phyloP scores from a whole-genome alignment of 2,329 filamentous ascomycete species.

The Aspergillus glaucus region DNA sequence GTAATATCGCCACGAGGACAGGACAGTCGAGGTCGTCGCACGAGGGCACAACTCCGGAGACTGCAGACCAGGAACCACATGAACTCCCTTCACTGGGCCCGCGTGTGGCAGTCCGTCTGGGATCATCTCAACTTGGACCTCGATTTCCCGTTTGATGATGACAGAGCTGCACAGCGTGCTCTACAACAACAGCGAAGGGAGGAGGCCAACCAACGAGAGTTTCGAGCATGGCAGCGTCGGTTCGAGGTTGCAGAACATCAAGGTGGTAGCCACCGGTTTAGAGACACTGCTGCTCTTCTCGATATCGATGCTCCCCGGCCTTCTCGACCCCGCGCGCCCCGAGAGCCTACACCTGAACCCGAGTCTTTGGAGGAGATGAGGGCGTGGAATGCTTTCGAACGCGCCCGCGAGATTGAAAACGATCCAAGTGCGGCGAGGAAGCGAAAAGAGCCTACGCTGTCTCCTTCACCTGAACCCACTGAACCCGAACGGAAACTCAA shows the following conservation, averaged over 20 bases:
- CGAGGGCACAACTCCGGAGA: slow-evolving; percentile 40
- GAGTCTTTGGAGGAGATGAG: slow-evolving; percentile 74
- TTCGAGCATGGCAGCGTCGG: slow-evolving; percentile 73
- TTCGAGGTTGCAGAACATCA: slow-evolving; percentile 75
- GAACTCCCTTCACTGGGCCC: slow-evolving; percentile 57
- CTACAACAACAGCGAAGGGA: slow-evolving; percentile 44
- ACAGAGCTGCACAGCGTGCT: slow-evolving; percentile 54
- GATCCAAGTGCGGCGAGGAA: slow-evolving; percentile 43
- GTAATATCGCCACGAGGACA: slow-evolving; percentile 23
- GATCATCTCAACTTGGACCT: slow-evolving; percentile 70
- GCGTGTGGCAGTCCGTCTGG: slow-evolving; percentile 88
- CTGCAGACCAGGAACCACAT: slow-evolving; percentile 34
- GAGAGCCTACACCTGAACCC: slow-evolving; percentile 47
- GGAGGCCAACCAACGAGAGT: slow-evolving; percentile 51
- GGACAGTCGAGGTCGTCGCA: slow-evolving; percentile 45
- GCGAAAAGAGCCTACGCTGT: slow-evolving; percentile 58
- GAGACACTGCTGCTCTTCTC: slow-evolving; percentile 58
- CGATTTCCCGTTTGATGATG: slow-evolving; percentile 78
- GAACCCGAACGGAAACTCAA: slow-evolving; percentile 80
- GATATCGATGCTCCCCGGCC: slow-evolving; percentile 43
- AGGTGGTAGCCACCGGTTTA: slow-evolving; percentile 67
- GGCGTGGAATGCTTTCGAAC: slow-evolving; percentile 88
- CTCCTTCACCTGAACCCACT: slow-evolving; percentile 62
- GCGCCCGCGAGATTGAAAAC: slow-evolving; percentile 64
- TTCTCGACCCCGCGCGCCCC: slow-evolving; percentile 33